These are phyloP conservation scores for Pichia heedii DNA, from an alignment of 805 yeast genomes.

Conservation along the genomic window DNA sequence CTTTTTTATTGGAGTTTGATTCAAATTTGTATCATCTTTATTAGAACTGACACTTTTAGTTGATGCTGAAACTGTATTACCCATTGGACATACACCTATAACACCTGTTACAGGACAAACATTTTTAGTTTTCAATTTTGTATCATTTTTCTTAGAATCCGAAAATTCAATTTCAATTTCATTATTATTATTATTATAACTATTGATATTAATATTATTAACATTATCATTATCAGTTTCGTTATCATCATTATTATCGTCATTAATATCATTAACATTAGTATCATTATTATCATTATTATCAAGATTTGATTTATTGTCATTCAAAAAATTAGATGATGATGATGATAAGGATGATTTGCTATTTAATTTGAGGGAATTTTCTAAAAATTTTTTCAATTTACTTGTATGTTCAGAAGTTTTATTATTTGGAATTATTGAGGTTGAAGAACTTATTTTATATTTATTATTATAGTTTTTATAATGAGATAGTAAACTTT, in stretches of 20 bases:
- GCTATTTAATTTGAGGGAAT: conserved; percentile 2
- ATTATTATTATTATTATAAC: no score
- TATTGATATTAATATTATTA: background rate
- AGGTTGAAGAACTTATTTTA: conserved; percentile 12
- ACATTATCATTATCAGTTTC: background rate
- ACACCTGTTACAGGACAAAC: conserved; percentile 19
- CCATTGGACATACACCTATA: conserved; percentile 19
- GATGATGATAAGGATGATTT: no score
- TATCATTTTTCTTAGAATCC: background rate
- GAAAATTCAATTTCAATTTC: conserved; percentile 3
- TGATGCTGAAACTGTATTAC: background rate
- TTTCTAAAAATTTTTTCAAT: conserved; percentile 26
- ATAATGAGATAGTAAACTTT: conserved; percentile 24
- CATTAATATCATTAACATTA: background rate
- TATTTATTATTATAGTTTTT: conserved; percentile 24
- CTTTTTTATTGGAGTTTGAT: background rate
- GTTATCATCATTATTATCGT: background rate
- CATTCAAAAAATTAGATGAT: conserved; percentile 5
- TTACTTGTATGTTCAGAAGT: conserved; percentile 26
- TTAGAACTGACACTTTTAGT: background rate
- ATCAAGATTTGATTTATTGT: conserved; percentile 1
- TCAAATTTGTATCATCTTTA: background rate
- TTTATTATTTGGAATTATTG: conserved; percentile 18
- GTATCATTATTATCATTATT: background rate
- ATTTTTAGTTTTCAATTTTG: conserved; percentile 3